Conservation (phyloP, 345 rosid species). For the Eucalyptus polybractea region DNA sequence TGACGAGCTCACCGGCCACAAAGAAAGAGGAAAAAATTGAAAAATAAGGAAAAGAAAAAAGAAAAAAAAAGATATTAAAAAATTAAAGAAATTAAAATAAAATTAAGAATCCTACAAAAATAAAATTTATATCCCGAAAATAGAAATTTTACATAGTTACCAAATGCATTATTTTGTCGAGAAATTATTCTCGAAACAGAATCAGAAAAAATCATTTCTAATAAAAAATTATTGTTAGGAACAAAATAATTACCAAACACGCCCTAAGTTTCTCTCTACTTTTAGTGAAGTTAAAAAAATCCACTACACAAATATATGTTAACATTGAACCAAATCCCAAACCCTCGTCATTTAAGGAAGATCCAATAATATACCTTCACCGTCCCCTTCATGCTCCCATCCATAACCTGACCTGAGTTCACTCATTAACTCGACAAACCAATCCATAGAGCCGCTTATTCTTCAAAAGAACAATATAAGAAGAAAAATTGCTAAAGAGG, state of each 20-base stretch:
- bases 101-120: too few relatives aligned
- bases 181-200: rapidly evolving
- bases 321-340: not conserved
- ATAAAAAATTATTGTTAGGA: rapidly evolving
- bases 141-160: rapidly evolving
- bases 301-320: not conserved
- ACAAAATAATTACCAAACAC: rapidly evolving
- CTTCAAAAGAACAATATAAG: not conserved
- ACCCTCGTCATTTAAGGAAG: not conserved
- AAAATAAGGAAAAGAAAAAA: rapidly evolving
- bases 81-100: too few relatives aligned
- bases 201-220: rapidly evolving
- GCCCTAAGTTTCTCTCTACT: not conserved
- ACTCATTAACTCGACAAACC: not conserved
- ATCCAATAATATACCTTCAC: not conserved
- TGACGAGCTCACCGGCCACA: rapidly evolving
- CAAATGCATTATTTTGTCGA: rapidly evolving
- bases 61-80: rapidly evolving
- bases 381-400: not conserved
- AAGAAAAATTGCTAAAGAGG: not conserved
- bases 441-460: not conserved
- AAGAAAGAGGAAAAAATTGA: too few relatives aligned
- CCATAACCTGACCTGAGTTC: not conserved
- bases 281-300: not conserved
- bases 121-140: rapidly evolving